These are phyloP conservation scores for Phytophthora uliginosa DNA, from an alignment of 352 stramenopile genomes.

Conservation along the genomic window DNA sequence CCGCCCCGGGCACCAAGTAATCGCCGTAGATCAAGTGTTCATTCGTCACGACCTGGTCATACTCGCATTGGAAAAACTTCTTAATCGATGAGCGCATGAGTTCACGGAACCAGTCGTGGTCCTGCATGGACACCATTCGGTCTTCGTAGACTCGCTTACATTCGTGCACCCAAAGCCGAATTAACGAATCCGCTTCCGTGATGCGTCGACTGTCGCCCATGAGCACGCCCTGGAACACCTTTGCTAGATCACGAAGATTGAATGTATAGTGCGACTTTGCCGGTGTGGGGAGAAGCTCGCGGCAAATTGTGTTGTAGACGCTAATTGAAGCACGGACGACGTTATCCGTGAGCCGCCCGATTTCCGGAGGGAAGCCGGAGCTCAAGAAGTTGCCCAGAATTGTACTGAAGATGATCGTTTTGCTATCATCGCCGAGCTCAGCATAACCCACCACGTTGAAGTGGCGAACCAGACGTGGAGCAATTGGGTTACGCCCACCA, in stretches of 20 bases:
- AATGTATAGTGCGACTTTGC: slow-evolving; percentile 97
- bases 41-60: slow-evolving; percentile 78
- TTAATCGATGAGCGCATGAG: slow-evolving; percentile 76
- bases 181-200: slow-evolving; percentile 63
- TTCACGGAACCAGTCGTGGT: slow-evolving; percentile 93
- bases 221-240: slow-evolving; percentile 94
- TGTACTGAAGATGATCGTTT: slow-evolving; percentile 94
- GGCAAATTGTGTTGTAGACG: slow-evolving; percentile 93
- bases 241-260: slow-evolving; percentile 95
- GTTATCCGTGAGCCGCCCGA: slow-evolving; percentile 66
- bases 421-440: slow-evolving; percentile 91
- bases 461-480: slow-evolving; percentile 90
- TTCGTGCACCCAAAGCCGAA: slow-evolving; percentile 95
- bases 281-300: slow-evolving; percentile 93
- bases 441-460: slow-evolving; percentile 96
- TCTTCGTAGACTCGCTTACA: slow-evolving; percentile 96
- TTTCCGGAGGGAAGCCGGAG: slow-evolving; percentile 45
- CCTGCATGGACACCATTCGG: slow-evolving; percentile 92
- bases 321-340: slow-evolving; percentile 90
- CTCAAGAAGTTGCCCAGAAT: slow-evolving; percentile 92
- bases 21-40: slow-evolving; percentile 85
- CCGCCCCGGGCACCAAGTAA: slow-evolving; percentile 82
- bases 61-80: slow-evolving; percentile 87
- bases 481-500: slow-evolving; percentile 94
- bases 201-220: slow-evolving; percentile 89